These are phyloP conservation scores for Solanum lignicaule DNA, from an alignment of 257 asterid species.

Conservation along the genomic window DNA sequence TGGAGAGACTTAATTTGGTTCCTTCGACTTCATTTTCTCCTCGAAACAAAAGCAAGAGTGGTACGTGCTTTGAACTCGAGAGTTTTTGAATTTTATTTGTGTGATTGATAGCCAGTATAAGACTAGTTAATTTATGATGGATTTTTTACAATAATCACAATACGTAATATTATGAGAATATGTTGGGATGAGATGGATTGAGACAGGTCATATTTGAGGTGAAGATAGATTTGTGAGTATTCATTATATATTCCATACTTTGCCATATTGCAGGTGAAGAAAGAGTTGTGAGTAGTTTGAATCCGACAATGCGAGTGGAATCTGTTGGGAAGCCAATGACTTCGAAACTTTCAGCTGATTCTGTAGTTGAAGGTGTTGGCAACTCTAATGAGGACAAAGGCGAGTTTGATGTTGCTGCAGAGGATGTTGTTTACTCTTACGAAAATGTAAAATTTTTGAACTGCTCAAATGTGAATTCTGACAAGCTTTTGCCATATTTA, in stretches of 20 bases:
- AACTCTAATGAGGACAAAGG: conserved; percentile 57
- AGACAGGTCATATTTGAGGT: neutral
- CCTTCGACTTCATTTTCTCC: conserved; percentile 41
- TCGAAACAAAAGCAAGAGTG: conserved; percentile 33
- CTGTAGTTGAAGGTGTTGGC: conserved; percentile 49
- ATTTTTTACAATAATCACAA: neutral
- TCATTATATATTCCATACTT: neutral
- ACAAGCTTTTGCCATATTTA: neutral
- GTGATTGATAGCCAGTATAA: neutral
- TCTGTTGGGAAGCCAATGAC: conserved; percentile 57
- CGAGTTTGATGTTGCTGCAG: conserved; percentile 37
- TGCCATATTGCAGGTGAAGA: neutral
- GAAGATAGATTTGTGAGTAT: neutral
- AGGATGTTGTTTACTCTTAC: conserved; percentile 20
- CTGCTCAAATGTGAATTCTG: neutral
- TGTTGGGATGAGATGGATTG: neutral
- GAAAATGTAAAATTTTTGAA: conserved; percentile 31
- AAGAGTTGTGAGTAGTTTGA: conserved; percentile 16
- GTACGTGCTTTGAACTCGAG: conserved; percentile 16
- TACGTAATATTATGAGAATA: neutral
- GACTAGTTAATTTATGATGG: neutral
- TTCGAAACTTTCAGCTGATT: conserved; percentile 48
- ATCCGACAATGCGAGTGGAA: conserved; percentile 39
- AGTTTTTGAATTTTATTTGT: neutral
- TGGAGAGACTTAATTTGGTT: conserved; percentile 26